Evolutionary conservation across 164 flowering plant genomes (phyloP), one percentile per base, ranked within the genome.

Genomic region (Protea cynaroides): DNA sequence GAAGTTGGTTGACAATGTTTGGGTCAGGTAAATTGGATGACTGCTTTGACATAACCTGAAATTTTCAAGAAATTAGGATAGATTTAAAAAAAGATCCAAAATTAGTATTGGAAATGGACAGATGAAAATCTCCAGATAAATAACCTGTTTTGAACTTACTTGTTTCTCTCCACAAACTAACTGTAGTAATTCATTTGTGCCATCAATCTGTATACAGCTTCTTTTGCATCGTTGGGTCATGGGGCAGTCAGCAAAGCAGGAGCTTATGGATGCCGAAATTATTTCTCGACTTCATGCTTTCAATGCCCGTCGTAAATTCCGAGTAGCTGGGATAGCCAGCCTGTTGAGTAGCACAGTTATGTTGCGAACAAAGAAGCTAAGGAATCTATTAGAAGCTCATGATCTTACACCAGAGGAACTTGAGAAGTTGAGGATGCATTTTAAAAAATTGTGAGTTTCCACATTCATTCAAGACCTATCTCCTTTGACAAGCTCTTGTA

Each of bases 291-390:
- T 86, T 53, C 91, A 86, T 65, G 82, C 83, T 52, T 88, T 88
- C 56, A 86, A 84, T 65, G 91, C 89, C 29, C 76, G 89, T 7
- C 83, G 91, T 38, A 88, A 88, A 62, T 78, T 88, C 23, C 84
- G 91, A 3, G 91, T 82, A 24, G 95, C 91, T n/a, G 91, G 88
- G 38, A 79, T 88, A 56, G 95, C 91, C 8, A 88, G 95, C 44
- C 75, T 88, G 49, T 75, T 68, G 74, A 83, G 85, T 65, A 76
- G 83, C 75, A 82, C 82, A 36, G 23, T 88, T 62, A 79, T 81
- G 52, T 60, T 86, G 72, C 83, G 87, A 74, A 86, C 88, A n/a
- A 88, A 86, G 71, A 86, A 81, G 80, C 76, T 88, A 7, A 84
- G 72, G 63, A 68, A 71, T 58, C 66, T 88, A 46, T 71, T 84